Evolutionary conservation across 2,329 filamentous ascomycete genomes (phyloP).

Genomic region (Penicillium sp.): DNA sequence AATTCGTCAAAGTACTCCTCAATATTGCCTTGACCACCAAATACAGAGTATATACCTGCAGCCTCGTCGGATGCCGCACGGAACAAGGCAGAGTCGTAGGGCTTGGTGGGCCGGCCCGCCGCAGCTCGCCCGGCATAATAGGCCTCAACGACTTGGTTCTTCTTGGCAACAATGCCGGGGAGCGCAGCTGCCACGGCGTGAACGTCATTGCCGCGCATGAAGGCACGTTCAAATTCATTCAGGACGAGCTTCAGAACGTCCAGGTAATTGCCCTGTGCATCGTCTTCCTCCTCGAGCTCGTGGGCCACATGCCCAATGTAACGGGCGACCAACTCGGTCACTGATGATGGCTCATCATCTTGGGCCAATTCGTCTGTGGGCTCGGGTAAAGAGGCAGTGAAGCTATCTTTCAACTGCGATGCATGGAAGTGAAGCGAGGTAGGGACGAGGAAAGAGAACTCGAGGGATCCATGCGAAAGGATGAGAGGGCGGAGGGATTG

Average conservation of each 20-base stretch:
- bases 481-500: constrained; percentile 88
- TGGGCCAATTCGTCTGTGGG: constrained; percentile 96
- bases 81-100: constrained; percentile 89
- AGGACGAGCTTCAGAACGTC: constrained; percentile 89
- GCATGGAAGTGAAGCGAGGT: constrained; percentile 96
- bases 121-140: constrained; percentile 90
- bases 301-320: constrained; percentile 87
- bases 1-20: constrained; percentile 99
- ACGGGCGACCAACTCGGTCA: constrained; percentile 84
- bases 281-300: constrained; percentile 90
- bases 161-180: constrained; percentile 90
- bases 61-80: constrained; percentile 80
- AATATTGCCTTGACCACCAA: constrained; percentile 97
- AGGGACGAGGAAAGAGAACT: constrained; percentile 92
- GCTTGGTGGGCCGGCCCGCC: constrained; percentile 78
- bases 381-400: constrained; percentile 77
- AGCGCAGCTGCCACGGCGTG: constrained; percentile 83
- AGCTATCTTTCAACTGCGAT: constrained; percentile 87
- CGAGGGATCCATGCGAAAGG: constrained; percentile 88
- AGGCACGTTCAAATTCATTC: constrained; percentile 94
- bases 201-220: constrained; percentile 92
- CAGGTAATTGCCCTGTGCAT: constrained; percentile 80
- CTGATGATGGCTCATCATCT: constrained; percentile 98
- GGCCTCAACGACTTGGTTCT: constrained; percentile 80
- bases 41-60: constrained; percentile 87